phyloP scores from a whole-genome alignment of 352 stramenopile genomes.

The Globisporangium canariense region DNA sequence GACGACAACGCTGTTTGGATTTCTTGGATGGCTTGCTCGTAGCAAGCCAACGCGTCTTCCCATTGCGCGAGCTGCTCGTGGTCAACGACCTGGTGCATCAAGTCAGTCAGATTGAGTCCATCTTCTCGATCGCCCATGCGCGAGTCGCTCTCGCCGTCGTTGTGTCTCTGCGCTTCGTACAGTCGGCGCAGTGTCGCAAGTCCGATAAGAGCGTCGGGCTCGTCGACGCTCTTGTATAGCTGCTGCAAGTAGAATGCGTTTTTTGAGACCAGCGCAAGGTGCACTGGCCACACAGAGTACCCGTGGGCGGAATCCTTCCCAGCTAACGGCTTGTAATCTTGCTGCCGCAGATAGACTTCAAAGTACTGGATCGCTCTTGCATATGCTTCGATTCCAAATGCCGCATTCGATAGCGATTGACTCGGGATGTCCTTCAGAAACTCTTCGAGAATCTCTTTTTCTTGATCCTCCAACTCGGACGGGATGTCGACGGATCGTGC shows the following conservation, averaged over 20 bases:
- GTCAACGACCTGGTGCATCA: constrained; percentile 71
- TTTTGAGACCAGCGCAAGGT: constrained; percentile 46
- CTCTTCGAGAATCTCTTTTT: constrained; percentile 75
- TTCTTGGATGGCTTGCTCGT: constrained; percentile 75
- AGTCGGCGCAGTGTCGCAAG: constrained; percentile 55
- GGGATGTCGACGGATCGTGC: constrained; percentile 31
- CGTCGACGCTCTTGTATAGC: constrained; percentile 75
- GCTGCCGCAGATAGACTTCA: constrained; percentile 62
- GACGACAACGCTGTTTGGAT: constrained; percentile 49
- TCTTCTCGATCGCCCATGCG: constrained; percentile 28
- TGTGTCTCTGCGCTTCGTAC: constrained; percentile 39
- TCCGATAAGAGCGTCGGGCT: constrained; percentile 59
- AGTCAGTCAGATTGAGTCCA: constrained; percentile 50
- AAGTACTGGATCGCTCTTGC: constrained; percentile 76
- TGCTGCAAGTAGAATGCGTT: constrained; percentile 73
- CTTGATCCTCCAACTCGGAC: constrained; percentile 65
- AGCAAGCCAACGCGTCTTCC: constrained; percentile 74
- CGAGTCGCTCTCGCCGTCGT: constrained; percentile 21
- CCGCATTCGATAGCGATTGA: constrained; percentile 59
- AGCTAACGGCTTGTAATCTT: constrained; percentile 20
- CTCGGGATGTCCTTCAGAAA: constrained; percentile 75
- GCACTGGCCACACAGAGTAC: constrained; percentile 27
- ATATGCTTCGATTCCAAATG: constrained; percentile 67
- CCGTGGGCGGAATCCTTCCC: constrained; percentile 6
- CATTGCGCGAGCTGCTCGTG: constrained; percentile 69